Evolutionary conservation across 2,329 filamentous ascomycete genomes (phyloP), one percentile per base, ranked within the genome.

Genomic region (Aspergillus piperis): DNA sequence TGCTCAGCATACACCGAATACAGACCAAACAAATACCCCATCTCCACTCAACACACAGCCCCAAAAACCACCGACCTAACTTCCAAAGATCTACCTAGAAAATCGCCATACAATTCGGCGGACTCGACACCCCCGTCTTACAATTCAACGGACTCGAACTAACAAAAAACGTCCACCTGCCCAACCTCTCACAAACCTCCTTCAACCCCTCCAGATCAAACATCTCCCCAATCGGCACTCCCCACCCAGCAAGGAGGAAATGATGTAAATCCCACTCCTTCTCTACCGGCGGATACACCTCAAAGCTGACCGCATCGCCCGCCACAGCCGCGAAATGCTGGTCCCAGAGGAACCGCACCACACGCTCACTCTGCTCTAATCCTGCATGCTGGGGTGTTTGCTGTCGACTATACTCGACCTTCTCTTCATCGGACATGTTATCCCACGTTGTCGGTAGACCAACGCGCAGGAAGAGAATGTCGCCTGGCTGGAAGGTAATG

Each of bases 271-370:
- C 73, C 66, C 66, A 74, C 50, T 75, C 71, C 15, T 65, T 62
- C 15, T 72, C 62, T 11, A 73, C 42, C 15, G 73, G 60, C 7
- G 80, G 79, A 65, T 80, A 83, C 3, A 81, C 81, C 68, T 87
- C 86, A 64, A 85, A 84, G 7, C 79, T 81, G n/a, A 86, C 82
- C 41, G 82, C 81, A 60, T 88, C 86, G 1, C 85, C 84, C 0
- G 82, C 86, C 1, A 87, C 81, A 1, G 85, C 86, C 0, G 84
- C 77, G 69, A 88, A 87, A 49, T 81, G 78, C 58, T 81, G 77
- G 57, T 87, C 82, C 84, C 85, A 88, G 19, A 88, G 73, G 79
- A 86, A 88, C 13, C 80, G 76, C 7, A 86, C 75, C 10, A 82
- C 73, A 3, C 71, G 73, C 65, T 77, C 74, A 17, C 71, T 76